These are phyloP conservation scores for Pichia cabralensis DNA, from an alignment of 805 yeast genomes.

Conservation along the genomic window DNA sequence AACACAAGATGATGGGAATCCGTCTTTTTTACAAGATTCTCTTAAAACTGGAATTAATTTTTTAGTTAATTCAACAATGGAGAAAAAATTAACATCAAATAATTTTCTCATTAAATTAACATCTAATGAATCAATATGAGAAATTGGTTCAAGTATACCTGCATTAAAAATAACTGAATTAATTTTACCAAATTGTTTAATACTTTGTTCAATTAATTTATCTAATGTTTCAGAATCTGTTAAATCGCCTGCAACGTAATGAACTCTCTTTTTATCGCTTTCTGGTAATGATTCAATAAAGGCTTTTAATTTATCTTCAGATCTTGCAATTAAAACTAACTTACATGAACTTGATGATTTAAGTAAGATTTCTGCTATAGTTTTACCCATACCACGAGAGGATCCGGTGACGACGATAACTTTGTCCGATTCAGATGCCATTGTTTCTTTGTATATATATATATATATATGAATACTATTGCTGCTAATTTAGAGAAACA, in stretches of 20 bases:
- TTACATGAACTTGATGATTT: constrained; percentile 22
- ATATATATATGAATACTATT: too few relatives aligned
- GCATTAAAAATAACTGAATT: constrained; percentile 71
- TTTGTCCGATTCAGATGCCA: constrained; percentile 1
- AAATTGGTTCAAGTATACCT: constrained; percentile 76
- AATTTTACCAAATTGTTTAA: constrained; percentile 39
- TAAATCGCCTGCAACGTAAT: constrained; percentile 52
- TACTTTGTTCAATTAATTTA: constrained; percentile 7
- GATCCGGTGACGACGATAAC: constrained; percentile 48
- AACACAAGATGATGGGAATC: constrained; percentile 22
- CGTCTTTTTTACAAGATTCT: constrained; percentile 33
- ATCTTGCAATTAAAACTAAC: constrained; percentile 70
- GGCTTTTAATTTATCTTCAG: constrained; percentile 33
- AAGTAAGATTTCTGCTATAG: constrained; percentile 50
- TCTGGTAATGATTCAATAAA: constrained; percentile 28
- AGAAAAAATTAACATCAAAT: constrained; percentile 71
- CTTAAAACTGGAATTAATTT: constrained; percentile 37
- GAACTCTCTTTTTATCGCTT: constrained; percentile 43
- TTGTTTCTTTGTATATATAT: not conserved
- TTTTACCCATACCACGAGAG: constrained; percentile 73
- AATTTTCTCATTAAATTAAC: constrained; percentile 48
- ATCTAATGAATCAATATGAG: constrained; percentile 33
- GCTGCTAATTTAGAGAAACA: not conserved
- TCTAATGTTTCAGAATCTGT: constrained; percentile 25
- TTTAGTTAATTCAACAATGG: constrained; percentile 53